Percentiles rank a stretch among this genome's conserved stretches.
Evolutionary conservation across 805 yeast species (phyloP).

Genomic region (Barnettozyma wickerhamii): DNA sequence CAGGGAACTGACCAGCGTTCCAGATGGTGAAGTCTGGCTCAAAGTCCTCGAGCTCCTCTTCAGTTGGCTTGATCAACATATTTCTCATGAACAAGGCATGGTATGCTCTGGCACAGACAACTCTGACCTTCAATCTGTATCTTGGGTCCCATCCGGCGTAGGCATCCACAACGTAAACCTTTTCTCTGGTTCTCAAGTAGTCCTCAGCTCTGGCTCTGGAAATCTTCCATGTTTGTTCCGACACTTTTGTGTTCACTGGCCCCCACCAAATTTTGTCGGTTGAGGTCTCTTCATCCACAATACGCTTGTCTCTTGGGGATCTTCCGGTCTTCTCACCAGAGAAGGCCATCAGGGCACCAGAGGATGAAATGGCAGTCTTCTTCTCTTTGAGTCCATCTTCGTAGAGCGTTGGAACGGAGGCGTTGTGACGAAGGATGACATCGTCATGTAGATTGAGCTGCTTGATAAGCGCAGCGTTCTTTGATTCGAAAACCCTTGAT

Average conservation of each 20-base stretch:
- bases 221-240: conserved; percentile 91
- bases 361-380: conserved; percentile 85
- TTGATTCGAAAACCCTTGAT: conserved; percentile 19
- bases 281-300: conserved; percentile 91
- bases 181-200: conserved; percentile 92
- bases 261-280: conserved; percentile 96
- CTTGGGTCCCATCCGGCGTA: conserved; percentile 99
- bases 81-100: conserved; percentile 98
- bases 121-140: conserved; percentile 92
- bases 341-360: conserved; percentile 94
- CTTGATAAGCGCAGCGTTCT: conserved; percentile 20
- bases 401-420: conserved; percentile 87
- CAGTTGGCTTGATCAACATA: conserved; percentile 94
- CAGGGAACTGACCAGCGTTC: conserved; percentile 99
- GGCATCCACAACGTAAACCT: conserved; percentile 92
- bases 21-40: conserved; percentile 98
- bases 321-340: conserved; percentile 97
- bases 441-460: conserved; percentile 52
- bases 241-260: conserved; percentile 93
- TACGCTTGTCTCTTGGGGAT: conserved; percentile 97
- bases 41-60: conserved; percentile 79
- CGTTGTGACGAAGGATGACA: conserved; percentile 77
- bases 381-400: conserved; percentile 91
- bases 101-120: conserved; percentile 97
- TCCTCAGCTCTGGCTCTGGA: conserved; percentile 96